Evolutionary conservation across 192 early-diverging fungal species (phyloP).

Genomic region (Funneliformis geosporum): DNA sequence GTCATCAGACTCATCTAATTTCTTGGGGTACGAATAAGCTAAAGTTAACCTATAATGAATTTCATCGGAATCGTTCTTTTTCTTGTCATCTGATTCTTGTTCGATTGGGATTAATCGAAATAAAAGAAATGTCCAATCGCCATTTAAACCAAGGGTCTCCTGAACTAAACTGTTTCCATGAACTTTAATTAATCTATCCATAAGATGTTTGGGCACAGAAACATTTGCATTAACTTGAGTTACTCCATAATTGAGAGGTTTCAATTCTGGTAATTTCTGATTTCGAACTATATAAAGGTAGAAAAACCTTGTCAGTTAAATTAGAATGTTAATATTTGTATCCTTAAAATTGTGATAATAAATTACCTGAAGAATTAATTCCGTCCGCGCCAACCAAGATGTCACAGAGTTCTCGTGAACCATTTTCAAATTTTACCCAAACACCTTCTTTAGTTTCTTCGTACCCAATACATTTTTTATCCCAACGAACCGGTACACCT

Average conservation of each 20-base stretch:
- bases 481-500: not conserved
- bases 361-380: conserved; percentile 1
- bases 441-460: conserved; percentile 15
- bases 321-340: too few relatives aligned
- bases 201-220: not conserved
- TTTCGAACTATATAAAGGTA: not conserved
- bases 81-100: too few relatives aligned
- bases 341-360: too few relatives aligned
- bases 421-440: conserved; percentile 8
- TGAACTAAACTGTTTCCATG: not conserved
- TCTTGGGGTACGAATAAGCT: not conserved
- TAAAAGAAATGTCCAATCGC: not conserved
- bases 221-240: not conserved
- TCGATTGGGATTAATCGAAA: not conserved
- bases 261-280: conserved; percentile 2
- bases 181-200: not conserved
- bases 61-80: not conserved
- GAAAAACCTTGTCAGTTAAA: too few relatives aligned
- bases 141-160: not conserved
- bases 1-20: not conserved
- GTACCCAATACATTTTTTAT: conserved; percentile 14
- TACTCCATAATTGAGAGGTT: not conserved
- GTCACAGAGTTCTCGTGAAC: conserved; percentile 5
- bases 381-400: conserved; percentile 16
- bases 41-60: not conserved